A percentile compares a stretch with the other conserved stretches of the same genome.
These are phyloP conservation scores for Phytophthora pisi DNA, from an alignment of 352 stramenopile species.

Conservation along the genomic window DNA sequence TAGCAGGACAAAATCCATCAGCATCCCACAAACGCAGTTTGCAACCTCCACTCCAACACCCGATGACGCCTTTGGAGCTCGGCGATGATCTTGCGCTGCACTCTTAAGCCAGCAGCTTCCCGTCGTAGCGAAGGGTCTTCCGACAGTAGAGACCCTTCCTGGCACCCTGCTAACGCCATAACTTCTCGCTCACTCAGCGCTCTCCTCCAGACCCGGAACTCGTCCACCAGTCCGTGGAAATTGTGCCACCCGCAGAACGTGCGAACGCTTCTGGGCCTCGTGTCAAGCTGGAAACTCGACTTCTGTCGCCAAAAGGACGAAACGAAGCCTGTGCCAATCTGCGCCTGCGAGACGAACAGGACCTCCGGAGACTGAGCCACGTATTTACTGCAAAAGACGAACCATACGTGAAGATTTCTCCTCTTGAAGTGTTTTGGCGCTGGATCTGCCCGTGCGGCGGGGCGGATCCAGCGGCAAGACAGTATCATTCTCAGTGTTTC, in stretches of 20 bases:
- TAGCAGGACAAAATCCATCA: background rate
- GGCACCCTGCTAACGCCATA: background rate
- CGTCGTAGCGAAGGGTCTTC: constrained; percentile 4
- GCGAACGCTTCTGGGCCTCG: background rate
- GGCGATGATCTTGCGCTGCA: background rate
- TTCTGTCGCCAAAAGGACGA: constrained; percentile 23
- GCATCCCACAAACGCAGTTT: background rate
- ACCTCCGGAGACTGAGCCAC: constrained; percentile 16
- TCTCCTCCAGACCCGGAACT: constrained; percentile 12
- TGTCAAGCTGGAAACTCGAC: constrained; percentile 14
- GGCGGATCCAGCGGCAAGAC: no score
- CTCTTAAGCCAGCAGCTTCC: background rate
- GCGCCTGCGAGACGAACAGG: constrained; percentile 11
- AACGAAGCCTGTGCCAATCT: constrained; percentile 20
- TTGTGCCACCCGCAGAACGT: constrained; percentile 26
- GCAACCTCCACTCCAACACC: background rate
- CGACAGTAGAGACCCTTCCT: background rate
- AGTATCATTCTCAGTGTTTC: no score
- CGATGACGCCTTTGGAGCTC: background rate
- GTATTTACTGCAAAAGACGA: constrained; percentile 16
- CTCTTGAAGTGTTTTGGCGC: constrained; percentile 1
- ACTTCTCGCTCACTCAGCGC: constrained; percentile 6
- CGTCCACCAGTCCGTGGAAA: constrained; percentile 14
- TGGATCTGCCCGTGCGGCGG: constrained; percentile 2
- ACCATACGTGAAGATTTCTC: background rate